Evolutionary conservation across 2,329 filamentous ascomycete genomes (phyloP), one percentile per base, ranked within the genome.

Genomic region (Knufia petricola): DNA sequence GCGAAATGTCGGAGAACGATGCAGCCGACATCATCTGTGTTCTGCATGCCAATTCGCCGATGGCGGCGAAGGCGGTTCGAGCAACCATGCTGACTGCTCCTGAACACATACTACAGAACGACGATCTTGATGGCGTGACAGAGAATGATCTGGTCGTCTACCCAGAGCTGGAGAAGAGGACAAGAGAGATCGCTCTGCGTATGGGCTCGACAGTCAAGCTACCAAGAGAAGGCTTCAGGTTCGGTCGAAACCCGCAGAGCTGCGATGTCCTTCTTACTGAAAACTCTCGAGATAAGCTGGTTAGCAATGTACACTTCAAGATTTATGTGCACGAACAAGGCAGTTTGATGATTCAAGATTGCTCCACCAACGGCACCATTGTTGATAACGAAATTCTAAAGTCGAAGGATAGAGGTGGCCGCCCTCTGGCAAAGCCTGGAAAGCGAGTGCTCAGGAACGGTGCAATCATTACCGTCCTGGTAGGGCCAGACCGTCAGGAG

Each of bases 271-370:
- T 82, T 50, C 68, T 89, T 40, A 76, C 77, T 58, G 79, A 87
- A 41, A 74, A 81, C 54, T 84, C 90, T 56, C 76, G 77, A 0
- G 71, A 78, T 46, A 84, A 79, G 63, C 78, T 85, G 37, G 77
- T 98, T 51, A 96, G 90, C 71, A 95, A 96, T 62, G 76, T 85
- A n/a, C 92, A 98, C 64, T 98, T 96, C 64, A 83, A 87, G 46
- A 94, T 98, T 53, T 95, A 84, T 61, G 75, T 95, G 58, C 98
- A 94, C 59, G 73, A 81, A n/a, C 79, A 86, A 54, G 87, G 85
- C 23, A 82, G 85, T 49, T 75, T 95, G 55, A 95, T 98, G 87
- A 71, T 96, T 10, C 83, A 95, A 64, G 92, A 98, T 62, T 78
- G 82, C 62, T 96, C 92, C 0, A 95, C 88, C n/a, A 98, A 96